Base-by-base conservation (phyloP, 2,329 filamentous ascomycete species). In the Pseudovirgaria hyperparasitica region DNA sequence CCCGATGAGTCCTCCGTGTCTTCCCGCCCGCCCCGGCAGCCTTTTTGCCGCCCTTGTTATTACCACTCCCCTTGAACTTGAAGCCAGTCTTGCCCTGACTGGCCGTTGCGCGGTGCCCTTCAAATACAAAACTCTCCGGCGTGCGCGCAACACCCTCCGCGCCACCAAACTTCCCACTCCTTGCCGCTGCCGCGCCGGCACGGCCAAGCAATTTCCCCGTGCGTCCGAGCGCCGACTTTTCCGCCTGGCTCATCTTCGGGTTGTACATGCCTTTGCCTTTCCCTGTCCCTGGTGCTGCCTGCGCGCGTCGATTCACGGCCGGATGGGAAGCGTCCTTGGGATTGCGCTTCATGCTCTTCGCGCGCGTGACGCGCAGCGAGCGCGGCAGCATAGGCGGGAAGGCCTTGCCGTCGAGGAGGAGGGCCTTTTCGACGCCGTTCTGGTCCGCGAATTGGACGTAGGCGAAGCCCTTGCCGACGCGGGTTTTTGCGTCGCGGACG, bases 381-480 rank as follows among this genome's bases (percentile, higher is more conserved):
- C 90, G 76, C 7, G 87, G 87, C n/a, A 96, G 72, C 71, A 94
- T 76, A 11, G 87, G 87, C 10, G 87, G 85, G 46, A 86, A 96
- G 43, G 82, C 90, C 63, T 96, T 92, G 35, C 75, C 86, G 50
- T 94, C 71, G 34, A 87, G 72, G 20, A 92, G 68, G 9, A 98
- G 67, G 2, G 90, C 90, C n/a, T 79, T 71, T 55, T 98, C 90
- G 23, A 98, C 87, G 23, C 77, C 66, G 43, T 92, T 94, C 36
- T 67, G 72, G 43, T 96, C 82, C 63, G 77, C 42, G 19, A 98
- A 98, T 49, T 98, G 90, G 10, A 98, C 87, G 46, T 98, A 98
- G 35, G 92, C 92, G 48, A 98, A 84, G 4, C 90, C 90, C 52
- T 98, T 98, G 45, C 90, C 85, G 16, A 98, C 82, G 26, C 92